phyloP scores from a whole-genome alignment of 148 eudicot species.

The Rhododendron simsii region DNA sequence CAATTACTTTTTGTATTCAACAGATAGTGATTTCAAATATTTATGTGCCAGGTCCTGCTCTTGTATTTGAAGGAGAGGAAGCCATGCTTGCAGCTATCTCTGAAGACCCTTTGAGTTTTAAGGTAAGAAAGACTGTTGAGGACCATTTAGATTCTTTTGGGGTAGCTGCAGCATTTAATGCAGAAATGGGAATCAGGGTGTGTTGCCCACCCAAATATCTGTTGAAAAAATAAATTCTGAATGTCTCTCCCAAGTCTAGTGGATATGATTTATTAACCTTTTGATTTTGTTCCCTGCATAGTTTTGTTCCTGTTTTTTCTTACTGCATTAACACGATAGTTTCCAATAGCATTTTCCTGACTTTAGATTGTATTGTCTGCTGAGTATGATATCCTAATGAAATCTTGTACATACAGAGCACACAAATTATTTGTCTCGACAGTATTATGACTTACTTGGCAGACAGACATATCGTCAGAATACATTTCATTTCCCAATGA shows the following conservation, averaged over 20 bases:
- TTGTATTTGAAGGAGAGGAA: slow-evolving; percentile 96
- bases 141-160: background rate
- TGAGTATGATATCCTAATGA: background rate
- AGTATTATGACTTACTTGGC: background rate
- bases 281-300: background rate
- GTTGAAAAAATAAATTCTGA: background rate
- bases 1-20: background rate
- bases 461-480: background rate
- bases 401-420: background rate
- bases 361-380: background rate
- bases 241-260: background rate
- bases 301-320: background rate
- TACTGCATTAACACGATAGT: background rate
- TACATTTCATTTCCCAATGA: background rate
- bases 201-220: background rate
- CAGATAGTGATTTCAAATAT: background rate
- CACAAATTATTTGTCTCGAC: background rate
- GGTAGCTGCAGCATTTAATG: slow-evolving; percentile 1
- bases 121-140: slow-evolving; percentile 34
- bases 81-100: slow-evolving; percentile 85
- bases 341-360: background rate
- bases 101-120: slow-evolving; percentile 67
- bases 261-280: background rate
- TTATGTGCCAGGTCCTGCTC: slow-evolving; percentile 69
- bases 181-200: background rate